These are phyloP conservation scores for Stachybotrys echinatus DNA, from an alignment of 2,329 filamentous ascomycete species.

Conservation along the genomic window DNA sequence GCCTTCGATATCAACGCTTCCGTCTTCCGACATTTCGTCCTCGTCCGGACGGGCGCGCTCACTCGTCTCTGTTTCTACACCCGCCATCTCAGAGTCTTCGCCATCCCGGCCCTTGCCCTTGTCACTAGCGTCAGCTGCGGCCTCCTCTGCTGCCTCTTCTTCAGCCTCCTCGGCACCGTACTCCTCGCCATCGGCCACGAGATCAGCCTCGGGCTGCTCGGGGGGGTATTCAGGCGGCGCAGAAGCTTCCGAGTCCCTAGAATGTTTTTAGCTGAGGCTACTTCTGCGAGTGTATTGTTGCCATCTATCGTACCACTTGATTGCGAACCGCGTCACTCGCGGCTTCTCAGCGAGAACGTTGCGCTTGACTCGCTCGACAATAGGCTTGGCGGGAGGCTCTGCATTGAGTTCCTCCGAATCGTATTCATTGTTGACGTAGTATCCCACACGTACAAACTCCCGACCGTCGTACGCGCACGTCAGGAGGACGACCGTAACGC, in stretches of 20 bases:
- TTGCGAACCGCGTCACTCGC: constrained; percentile 92
- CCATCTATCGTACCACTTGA: constrained; percentile 74
- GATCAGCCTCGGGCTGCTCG: constrained; percentile 93
- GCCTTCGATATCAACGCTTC: constrained; percentile 73
- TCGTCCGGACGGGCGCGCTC: constrained; percentile 49
- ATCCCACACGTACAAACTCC: constrained; percentile 96
- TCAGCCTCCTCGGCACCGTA: constrained; percentile 90
- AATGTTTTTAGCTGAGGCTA: constrained; percentile 1
- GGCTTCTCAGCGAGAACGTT: constrained; percentile 97
- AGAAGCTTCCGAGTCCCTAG: constrained; percentile 94
- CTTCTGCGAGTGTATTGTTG: neutral
- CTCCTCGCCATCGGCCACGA: constrained; percentile 75
- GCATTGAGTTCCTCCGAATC: constrained; percentile 83
- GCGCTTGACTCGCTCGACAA: constrained; percentile 85
- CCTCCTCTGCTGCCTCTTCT: constrained; percentile 54
- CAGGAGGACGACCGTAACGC: constrained; percentile 93
- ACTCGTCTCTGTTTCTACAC: constrained; percentile 47
- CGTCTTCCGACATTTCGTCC: constrained; percentile 65
- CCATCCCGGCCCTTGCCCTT: constrained; percentile 41
- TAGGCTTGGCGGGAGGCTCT: constrained; percentile 86
- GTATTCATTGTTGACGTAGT: constrained; percentile 99
- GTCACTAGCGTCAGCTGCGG: constrained; percentile 42
- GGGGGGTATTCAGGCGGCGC: constrained; percentile 94
- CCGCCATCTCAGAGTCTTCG: constrained; percentile 73
- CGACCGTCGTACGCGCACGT: constrained; percentile 94